These are phyloP conservation scores for Hyphodiscus sp. DNA, from an alignment of 2,329 filamentous ascomycete genomes.

Conservation along the genomic window DNA sequence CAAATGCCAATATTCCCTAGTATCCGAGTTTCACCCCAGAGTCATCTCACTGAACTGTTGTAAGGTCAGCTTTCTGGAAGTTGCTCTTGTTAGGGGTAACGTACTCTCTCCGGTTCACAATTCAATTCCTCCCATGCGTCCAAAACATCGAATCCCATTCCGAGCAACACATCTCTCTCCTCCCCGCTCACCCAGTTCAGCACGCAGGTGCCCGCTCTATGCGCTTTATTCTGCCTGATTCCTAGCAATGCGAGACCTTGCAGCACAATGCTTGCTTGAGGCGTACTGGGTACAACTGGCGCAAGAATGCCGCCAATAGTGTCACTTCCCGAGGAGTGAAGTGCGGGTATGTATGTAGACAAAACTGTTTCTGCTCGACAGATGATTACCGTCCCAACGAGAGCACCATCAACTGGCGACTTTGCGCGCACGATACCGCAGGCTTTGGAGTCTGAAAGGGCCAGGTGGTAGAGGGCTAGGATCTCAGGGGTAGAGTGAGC, in stretches of 20 bases:
- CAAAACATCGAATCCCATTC: constrained; percentile 74
- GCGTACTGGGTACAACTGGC: constrained; percentile 57
- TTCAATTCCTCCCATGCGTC: constrained; percentile 80
- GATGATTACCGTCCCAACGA: constrained; percentile 59
- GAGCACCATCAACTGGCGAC: constrained; percentile 50
- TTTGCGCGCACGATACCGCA: constrained; percentile 63
- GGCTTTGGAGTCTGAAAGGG: constrained; percentile 50
- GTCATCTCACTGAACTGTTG: neutral
- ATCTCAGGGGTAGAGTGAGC: constrained; percentile 57
- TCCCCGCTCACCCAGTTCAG: constrained; percentile 41
- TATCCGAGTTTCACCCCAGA: neutral
- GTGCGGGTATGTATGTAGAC: constrained; percentile 53
- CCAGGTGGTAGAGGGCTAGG: constrained; percentile 59
- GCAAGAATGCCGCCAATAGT: constrained; percentile 57
- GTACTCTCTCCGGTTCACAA: constrained; percentile 49
- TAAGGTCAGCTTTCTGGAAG: neutral
- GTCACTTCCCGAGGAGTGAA: constrained; percentile 44
- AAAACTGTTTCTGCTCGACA: constrained; percentile 53
- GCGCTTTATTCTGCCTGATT: constrained; percentile 58
- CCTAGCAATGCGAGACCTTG: constrained; percentile 60
- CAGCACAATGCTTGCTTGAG: constrained; percentile 56
- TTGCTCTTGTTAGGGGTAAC: constrained; percentile 18
- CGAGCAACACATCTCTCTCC: constrained; percentile 56
- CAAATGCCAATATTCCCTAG: too few relatives aligned
- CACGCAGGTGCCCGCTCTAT: constrained; percentile 50